Evolutionary conservation across 2,329 filamentous ascomycete species (phyloP).

Genomic region (Colletotrichum destructivum): DNA sequence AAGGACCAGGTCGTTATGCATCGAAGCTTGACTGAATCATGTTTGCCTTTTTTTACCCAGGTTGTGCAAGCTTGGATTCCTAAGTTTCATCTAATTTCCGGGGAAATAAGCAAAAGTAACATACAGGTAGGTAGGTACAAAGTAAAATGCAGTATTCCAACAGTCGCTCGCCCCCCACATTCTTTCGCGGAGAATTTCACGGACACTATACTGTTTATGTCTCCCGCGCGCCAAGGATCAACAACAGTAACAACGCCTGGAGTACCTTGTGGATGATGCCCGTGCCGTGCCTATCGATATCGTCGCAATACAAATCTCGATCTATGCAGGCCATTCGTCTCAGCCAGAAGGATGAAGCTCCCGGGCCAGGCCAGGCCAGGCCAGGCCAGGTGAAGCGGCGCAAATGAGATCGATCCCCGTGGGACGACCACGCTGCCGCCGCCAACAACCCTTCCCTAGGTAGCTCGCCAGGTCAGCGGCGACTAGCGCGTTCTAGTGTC

Average conservation of each 20-base stretch:
- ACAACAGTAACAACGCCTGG: neutral
- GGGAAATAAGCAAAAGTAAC: neutral
- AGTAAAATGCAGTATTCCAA: no score
- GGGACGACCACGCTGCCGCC: neutral
- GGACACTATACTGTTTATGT: no score
- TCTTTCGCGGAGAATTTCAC: neutral
- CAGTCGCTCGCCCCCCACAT: neutral
- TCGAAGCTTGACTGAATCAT: constrained; percentile 25
- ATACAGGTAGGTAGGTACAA: no score
- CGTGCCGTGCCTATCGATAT: neutral
- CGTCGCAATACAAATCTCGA: constrained; percentile 1
- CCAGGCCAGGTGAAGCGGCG: no score
- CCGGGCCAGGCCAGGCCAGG: neutral
- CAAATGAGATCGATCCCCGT: neutral
- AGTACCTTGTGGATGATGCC: neutral
- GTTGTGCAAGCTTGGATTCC: neutral
- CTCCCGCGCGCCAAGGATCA: neutral
- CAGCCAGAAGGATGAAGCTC: neutral
- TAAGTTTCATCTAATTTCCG: constrained; percentile 22
- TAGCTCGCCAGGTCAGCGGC: neutral
- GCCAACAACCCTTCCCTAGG: neutral
- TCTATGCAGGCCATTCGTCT: neutral
- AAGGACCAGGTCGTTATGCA: neutral
- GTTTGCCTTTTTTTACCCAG: constrained; percentile 25
- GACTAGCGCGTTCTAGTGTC: neutral